Base-by-base conservation (phyloP, 768 basidiomycete genomes). In the Mycena belliarum region DNA sequence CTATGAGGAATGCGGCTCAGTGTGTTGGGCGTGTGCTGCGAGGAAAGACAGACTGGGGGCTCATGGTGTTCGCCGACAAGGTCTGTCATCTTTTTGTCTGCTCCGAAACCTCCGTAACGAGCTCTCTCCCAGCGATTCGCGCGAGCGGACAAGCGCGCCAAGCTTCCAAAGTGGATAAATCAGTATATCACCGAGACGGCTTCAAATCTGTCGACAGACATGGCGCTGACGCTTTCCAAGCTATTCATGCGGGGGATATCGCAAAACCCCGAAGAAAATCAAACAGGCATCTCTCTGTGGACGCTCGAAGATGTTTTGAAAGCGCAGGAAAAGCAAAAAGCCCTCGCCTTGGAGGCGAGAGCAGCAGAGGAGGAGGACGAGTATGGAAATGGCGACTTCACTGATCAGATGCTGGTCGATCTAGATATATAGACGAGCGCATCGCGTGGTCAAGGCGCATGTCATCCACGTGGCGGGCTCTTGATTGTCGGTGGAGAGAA, bases 11-110 rank as follows among this genome's bases (percentile, higher is more conserved):
- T 68, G 97, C 97, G 9, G 97, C 97, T 15, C 97, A 99, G 69
- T 99, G 97, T 72, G 96, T 99, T 9, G 97, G 97, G 24, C 94
- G 97, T 63, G 97, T 96, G 25, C 73, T 99, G 71, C 87, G 97
- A 49, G 97, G 97, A 63, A 99, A 99, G 78, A 98, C 97, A 4
- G 97, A 99, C 73, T 99, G 97, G 93, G 97, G 97, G 32, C 73
- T 99, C 66, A 99, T 99, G 97, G 87, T 98, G 12, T 99, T 99
- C 70, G 97, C 97, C 0, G 97, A 99, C 74, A 97, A 96, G 85
- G 97, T 95, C 29, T 44, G 69, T 64, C n/a, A 14, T 11, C 32
- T 40, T 38, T 2, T 40, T 48, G 14, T 32, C 12, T 20, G 26
- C 35, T 28, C 38, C 37, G 14, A 20, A 14, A 21, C 24, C 14